Evolutionary conservation across 805 yeast genomes (phyloP), one percentile per base, ranked within the genome.

Genomic region (Metschnikowia bowlesiae): DNA sequence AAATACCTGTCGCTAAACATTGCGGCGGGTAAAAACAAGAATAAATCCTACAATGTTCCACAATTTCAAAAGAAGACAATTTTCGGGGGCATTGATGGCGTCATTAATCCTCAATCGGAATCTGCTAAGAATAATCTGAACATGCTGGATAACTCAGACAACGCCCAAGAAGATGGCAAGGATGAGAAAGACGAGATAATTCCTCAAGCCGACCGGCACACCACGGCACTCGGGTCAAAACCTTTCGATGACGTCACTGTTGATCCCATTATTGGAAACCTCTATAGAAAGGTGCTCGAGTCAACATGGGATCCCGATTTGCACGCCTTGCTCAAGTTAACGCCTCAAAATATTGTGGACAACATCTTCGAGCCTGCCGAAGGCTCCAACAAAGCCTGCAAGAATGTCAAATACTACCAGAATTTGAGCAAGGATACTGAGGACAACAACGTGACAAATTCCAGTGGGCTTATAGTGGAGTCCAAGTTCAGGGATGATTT

Each of bases 281-380:
- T 82, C 6, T 80, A 81, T 55, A 75, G 78, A 49, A 78, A 74
- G 54, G 76, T 84, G 1, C 73, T 83, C 53, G 83, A 83, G 52
- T 65, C 79, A 33, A 74, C 83, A 0, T 84, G 89, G 89, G 87
- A 82, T 49, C 77, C 76, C 0, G 73, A 71, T 44, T 59, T 74
- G 37, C 66, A 66, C 62, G 71, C 71, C 49, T 65, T 68, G 42
- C 62, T 71, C 80, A 87, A 69, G 72, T 74, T 63, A 44, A 72
- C 83, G 10, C 92, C 96, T 0, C 76, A 78, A 45, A 87, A 84
- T 51, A 81, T 91, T 54, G 75, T 90, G 9, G 82, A 82, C 32
- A 95, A 89, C 64, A 85, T 91, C 2, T 78, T 88, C 50, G 75
- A 79, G 0, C 79, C 80, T 26, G 44, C 54, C 26, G 57, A 54